These are phyloP conservation scores for Lophiotrema nucula DNA, from an alignment of 495 filamentous ascomycete species.

Conservation along the genomic window DNA sequence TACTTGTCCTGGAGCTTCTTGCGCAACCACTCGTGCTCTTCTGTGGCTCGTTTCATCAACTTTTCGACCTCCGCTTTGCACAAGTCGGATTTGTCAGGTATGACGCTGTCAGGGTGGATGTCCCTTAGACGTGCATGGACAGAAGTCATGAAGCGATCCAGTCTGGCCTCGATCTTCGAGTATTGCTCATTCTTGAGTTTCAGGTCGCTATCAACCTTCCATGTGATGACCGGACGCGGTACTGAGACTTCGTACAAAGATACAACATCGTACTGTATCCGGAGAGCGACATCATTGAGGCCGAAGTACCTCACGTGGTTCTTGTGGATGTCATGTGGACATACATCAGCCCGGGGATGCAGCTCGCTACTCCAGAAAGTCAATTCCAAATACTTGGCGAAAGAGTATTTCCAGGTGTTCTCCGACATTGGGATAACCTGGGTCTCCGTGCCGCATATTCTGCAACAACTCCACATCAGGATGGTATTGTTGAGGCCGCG, in stretches of 20 bases:
- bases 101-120: constrained; percentile 85
- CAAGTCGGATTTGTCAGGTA: constrained; percentile 76
- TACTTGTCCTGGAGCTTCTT: constrained; percentile 84
- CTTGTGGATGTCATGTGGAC: constrained; percentile 87
- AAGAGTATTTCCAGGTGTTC: constrained; percentile 97
- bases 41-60: constrained; percentile 69
- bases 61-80: constrained; percentile 79
- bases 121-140: constrained; percentile 78
- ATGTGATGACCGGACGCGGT: constrained; percentile 82
- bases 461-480: constrained; percentile 97
- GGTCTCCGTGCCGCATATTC: constrained; percentile 84
- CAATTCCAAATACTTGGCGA: constrained; percentile 94
- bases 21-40: constrained; percentile 71
- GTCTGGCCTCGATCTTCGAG: constrained; percentile 69
- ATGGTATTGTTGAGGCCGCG: constrained; percentile 74
- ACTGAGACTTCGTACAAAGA: constrained; percentile 95
- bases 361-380: constrained; percentile 91
- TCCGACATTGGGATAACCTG: constrained; percentile 90
- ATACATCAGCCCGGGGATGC: constrained; percentile 75
- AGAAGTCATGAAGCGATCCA: constrained; percentile 81
- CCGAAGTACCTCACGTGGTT: constrained; percentile 93
- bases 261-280: constrained; percentile 88
- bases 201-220: constrained; percentile 94
- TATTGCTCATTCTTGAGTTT: constrained; percentile 90
- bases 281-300: constrained; percentile 76